A percentile compares a stretch with the other conserved stretches of the same genome.
Evolutionary conservation across 2,329 filamentous ascomycete species (phyloP).

Genomic region (Cladosporium sp.): DNA sequence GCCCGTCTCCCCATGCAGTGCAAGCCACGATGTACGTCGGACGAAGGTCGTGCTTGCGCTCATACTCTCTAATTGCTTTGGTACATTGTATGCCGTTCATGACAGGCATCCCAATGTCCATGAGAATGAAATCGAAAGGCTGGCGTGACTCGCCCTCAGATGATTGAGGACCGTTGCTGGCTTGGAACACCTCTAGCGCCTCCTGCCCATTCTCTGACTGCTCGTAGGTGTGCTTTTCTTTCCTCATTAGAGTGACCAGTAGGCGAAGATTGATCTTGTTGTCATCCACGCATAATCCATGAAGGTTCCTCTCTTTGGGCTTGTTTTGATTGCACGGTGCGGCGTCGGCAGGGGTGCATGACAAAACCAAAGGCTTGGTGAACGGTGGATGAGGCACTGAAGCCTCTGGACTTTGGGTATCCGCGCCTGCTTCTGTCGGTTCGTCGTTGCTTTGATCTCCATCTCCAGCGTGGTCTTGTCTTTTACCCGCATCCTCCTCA

Average conservation of each 20-base stretch:
- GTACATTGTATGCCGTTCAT: conserved; percentile 39
- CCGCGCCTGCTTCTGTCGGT: no score
- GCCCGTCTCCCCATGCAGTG: conserved; percentile 36
- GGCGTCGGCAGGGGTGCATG: no score
- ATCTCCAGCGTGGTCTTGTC: no score
- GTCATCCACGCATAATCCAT: conserved; percentile 38
- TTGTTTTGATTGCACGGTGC: neutral
- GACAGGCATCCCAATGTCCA: conserved; percentile 46
- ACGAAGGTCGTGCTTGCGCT: conserved; percentile 27
- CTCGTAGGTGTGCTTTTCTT: conserved; percentile 24
- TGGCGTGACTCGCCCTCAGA: neutral
- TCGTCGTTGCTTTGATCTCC: no score
- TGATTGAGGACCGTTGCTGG: conserved; percentile 1
- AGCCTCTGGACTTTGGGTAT: no score
- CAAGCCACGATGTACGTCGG: conserved; percentile 34
- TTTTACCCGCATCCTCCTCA: no score
- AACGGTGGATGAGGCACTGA: no score
- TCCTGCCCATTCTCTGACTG: conserved; percentile 27
- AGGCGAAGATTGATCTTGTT: conserved; percentile 38
- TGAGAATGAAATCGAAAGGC: conserved; percentile 32
- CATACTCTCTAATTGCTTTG: conserved; percentile 34
- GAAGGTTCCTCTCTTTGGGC: neutral
- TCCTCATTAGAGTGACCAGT: conserved; percentile 30
- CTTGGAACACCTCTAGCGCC: conserved; percentile 31
- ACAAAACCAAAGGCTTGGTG: no score